Percentiles rank a stretch among this genome's conserved stretches.
phyloP scores from a whole-genome alignment of 2,329 filamentous ascomycete species.

The Sarocladium kiliense region DNA sequence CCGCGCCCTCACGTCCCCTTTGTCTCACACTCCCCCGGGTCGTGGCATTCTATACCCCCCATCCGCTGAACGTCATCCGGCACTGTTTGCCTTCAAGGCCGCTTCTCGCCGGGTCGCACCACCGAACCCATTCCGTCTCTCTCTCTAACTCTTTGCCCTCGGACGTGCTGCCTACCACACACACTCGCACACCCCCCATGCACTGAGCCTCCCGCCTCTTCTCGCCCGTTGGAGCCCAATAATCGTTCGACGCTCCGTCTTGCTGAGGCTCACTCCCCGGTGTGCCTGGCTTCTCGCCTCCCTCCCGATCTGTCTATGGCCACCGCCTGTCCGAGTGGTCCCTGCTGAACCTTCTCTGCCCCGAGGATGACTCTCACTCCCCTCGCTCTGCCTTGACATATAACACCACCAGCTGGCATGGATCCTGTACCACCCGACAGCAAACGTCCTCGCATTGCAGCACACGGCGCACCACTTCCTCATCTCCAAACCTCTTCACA shows the following conservation, averaged over 20 bases:
- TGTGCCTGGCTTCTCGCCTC: constrained; percentile 5
- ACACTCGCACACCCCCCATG: not conserved
- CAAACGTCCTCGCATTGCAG: constrained; percentile 52
- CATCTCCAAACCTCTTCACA: constrained; percentile 26
- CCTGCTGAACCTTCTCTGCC: constrained; percentile 9
- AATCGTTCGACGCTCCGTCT: constrained; percentile 9
- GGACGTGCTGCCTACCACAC: not conserved
- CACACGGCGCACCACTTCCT: constrained; percentile 42
- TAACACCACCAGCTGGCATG: constrained; percentile 43
- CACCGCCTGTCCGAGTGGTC: constrained; percentile 10
- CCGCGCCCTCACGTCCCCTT: not conserved
- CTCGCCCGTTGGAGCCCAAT: constrained; percentile 6
- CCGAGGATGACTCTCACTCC: constrained; percentile 9
- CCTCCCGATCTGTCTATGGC: constrained; percentile 7
- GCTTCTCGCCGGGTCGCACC: constrained; percentile 1
- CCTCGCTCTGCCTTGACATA: constrained; percentile 17
- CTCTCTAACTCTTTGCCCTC: not conserved
- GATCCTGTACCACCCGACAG: constrained; percentile 53
- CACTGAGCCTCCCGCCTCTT: not conserved
- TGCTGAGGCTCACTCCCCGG: constrained; percentile 9
- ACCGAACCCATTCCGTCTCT: not conserved
- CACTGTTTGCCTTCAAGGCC: not conserved
- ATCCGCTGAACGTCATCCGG: constrained; percentile 5
- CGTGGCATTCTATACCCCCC: not conserved
- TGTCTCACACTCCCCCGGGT: constrained; percentile 6